A percentile compares a stretch with the other conserved stretches of the same genome.
Evolutionary conservation across 495 filamentous ascomycete species (phyloP).

Genomic region (Daldinia bambusicola): DNA sequence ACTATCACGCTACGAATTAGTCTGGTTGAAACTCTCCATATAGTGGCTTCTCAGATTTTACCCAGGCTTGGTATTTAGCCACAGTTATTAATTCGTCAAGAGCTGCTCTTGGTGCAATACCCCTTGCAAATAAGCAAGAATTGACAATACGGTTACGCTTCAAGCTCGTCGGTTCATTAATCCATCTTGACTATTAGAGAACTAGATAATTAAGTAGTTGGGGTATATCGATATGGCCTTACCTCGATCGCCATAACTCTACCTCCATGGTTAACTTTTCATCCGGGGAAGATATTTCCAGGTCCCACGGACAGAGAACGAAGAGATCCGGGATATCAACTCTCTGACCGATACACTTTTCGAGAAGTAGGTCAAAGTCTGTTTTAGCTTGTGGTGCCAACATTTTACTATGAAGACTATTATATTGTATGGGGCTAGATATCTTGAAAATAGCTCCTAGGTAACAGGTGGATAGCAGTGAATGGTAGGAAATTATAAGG

Average conservation of each 20-base stretch:
- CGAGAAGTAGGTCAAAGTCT: slow-evolving; percentile 22
- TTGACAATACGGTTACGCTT: slow-evolving; percentile 22
- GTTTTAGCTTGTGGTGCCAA: neutral
- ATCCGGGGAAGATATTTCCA: slow-evolving; percentile 2
- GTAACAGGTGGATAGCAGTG: neutral
- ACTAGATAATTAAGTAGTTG: neutral
- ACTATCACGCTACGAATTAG: neutral
- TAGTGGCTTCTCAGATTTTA: neutral
- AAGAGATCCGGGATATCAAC: slow-evolving; percentile 25
- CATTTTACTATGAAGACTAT: neutral
- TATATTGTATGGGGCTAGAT: too few species aligned
- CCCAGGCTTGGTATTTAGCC: slow-evolving; percentile 22
- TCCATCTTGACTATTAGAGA: slow-evolving; percentile 23
- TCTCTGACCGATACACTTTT: slow-evolving; percentile 24
- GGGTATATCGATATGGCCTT: neutral
- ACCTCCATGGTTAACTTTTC: slow-evolving; percentile 15
- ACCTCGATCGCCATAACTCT: slow-evolving; percentile 27
- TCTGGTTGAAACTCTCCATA: neutral
- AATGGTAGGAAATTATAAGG: neutral
- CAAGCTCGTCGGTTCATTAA: slow-evolving; percentile 16
- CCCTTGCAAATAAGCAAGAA: slow-evolving; percentile 25
- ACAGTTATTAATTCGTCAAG: slow-evolving; percentile 12
- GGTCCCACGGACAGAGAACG: slow-evolving; percentile 15
- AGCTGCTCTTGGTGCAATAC: neutral
- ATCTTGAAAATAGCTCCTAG: neutral